Evolutionary conservation across 345 rosid species (phyloP), one percentile per base, ranked within the genome.

Genomic region (Rhodamnia argentea): DNA sequence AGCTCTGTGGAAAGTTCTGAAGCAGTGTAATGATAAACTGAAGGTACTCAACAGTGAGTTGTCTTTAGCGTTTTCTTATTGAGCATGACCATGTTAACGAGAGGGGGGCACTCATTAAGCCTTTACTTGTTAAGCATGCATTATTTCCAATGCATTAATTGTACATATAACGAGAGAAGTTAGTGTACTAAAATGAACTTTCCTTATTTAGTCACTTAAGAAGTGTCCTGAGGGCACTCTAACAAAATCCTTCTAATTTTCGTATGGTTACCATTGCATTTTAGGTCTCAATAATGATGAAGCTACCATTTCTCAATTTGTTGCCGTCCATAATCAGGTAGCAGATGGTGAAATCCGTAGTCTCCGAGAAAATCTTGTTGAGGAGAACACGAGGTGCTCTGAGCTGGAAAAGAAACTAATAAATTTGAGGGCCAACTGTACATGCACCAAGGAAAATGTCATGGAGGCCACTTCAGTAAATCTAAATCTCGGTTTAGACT

Each of bases 1-100:
- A 93, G 93, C 94, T 86, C 12, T 93, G 86, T 95, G 95, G 98
- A 95, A 87, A 74, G 94, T 97, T 76, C 88, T 97, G 92, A 95
- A 94, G 94, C 93, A 94, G 90, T 89, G 91, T 84, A 94, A 92
- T 76, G 91, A 91, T 87, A 96, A 94, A 91, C 88, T 97, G 40
- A 91, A 90, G 96, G 99, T 96, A 86, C 83, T 70, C 18, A 18
- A 37, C 7, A 70, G 24, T 20, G 47, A 18, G 47, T 18, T 70
- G 81, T 70, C 81, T 70, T 70, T 70, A 70, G 81, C 24, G 0
- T 70, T 70, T 32, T 70, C 81, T 18, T 62, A 0, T 18, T 70
- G 7, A 37, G 26, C 81, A 70, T 44, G 26, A 37, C 47, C 78
- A 70, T 37, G 81, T 37, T 70, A 70, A 64, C 12, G 5, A 29